Conservation (phyloP, 345 rosid genomes). For the Geranium rotundifolium region DNA sequence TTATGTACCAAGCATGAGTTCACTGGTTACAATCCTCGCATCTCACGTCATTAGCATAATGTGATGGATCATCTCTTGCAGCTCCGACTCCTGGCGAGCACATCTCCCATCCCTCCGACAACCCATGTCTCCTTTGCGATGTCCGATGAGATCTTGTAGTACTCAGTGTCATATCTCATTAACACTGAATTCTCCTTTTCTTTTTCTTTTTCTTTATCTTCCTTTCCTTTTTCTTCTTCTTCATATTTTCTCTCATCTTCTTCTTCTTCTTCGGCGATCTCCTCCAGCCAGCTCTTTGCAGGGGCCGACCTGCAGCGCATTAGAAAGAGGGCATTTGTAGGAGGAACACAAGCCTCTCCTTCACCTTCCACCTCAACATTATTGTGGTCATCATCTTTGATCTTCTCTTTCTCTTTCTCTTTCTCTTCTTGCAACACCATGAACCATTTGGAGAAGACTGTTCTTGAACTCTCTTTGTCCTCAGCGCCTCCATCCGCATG, state of each 20-base stretch:
- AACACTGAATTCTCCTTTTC: slow-evolving; percentile 17
- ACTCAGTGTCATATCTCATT: slow-evolving; percentile 52
- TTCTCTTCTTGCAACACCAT: slow-evolving; percentile 60
- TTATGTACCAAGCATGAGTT: no score
- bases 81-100: slow-evolving; percentile 57
- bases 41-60: no score
- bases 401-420: slow-evolving; percentile 17
- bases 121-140: slow-evolving; percentile 80
- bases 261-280: slow-evolving; percentile 18
- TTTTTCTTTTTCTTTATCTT: slow-evolving; percentile 9
- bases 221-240: slow-evolving; percentile 12
- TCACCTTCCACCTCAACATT: slow-evolving; percentile 4
- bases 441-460: slow-evolving; percentile 64
- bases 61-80: slow-evolving; percentile 44
- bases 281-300: slow-evolving; percentile 43
- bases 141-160: slow-evolving; percentile 51
- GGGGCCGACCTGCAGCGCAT: slow-evolving; percentile 87
- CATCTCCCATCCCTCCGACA: slow-evolving; percentile 57
- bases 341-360: slow-evolving; percentile 42
- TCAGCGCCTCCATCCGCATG: slow-evolving; percentile 8
- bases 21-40: no score
- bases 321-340: slow-evolving; percentile 64
- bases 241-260: slow-evolving; percentile 8
- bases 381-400: slow-evolving; percentile 8
- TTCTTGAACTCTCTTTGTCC: slow-evolving; percentile 29